Evolutionary conservation across 2,329 filamentous ascomycete species (phyloP), one percentile per base, ranked within the genome.

Genomic region (Aspergillus sojae): DNA sequence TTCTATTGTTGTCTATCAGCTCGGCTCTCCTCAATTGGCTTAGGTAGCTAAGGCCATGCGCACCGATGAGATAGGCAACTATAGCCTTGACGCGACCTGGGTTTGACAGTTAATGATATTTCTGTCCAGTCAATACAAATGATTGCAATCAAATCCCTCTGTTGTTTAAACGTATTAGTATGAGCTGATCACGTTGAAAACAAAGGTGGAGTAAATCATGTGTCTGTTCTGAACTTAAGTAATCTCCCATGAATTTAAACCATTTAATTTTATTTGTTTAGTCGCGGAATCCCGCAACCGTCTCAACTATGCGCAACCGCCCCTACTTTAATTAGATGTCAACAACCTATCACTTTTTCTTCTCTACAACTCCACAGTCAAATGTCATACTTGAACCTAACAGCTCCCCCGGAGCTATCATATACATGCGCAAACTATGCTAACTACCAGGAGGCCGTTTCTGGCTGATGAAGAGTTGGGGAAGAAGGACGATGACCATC

Each of bases 401-500:
- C 39, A 65, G 72, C 71, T 74, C 69, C 68, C 43, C 60, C 34
- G 63, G 71, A 65, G 72, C 70, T 60, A n/a, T 48, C 34, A 30
- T 48, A 65, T 61, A 65, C 60, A 66, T 67, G 62, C 45, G 39
- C 52, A 66, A 65, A 73, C 53, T 48, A 82, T 82, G 80, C 67
- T 74, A 58, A 68, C 74, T 56, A 66, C 77, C 76, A 80, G 74
- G 69, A 76, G 75, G 69, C 74, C 82, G 23, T 80, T 84, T 66
- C 74, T 80, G 28, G 82, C 79, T 62, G 87, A 89, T 72, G 86
- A 88, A 77, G 86, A 89, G 80, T 81, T 88, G 63, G 87, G 86
- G 62, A 89, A 89, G 77, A 86, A 86, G 72, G 84, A 89, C 75
- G 88, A 89, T 74, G 86, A 89, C 74, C 84, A 86, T 74, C 81